phyloP scores from a whole-genome alignment of 1,284 basidiomycete species.

The Clitocybe nebularis region DNA sequence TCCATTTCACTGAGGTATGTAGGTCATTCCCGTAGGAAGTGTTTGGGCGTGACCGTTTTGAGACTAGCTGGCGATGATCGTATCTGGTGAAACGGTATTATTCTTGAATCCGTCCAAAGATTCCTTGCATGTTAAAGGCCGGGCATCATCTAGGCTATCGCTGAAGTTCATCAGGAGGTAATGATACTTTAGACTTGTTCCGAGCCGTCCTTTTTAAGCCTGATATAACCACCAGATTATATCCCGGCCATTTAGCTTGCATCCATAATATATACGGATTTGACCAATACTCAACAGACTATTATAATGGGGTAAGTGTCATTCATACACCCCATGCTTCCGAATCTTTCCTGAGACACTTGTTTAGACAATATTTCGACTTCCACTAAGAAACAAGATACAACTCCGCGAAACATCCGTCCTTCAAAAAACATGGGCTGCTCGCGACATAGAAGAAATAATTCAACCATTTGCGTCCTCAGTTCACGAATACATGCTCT shows the following conservation, averaged over 20 bases:
- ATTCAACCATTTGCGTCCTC: conserved; percentile 21
- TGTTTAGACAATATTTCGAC: conserved; percentile 43
- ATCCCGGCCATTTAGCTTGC: conserved; percentile 34
- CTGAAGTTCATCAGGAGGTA: conserved; percentile 28
- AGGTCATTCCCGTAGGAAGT: neutral
- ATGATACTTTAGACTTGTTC: conserved; percentile 7
- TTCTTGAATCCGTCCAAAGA: conserved; percentile 42
- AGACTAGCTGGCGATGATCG: conserved; percentile 38
- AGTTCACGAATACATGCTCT: conserved; percentile 28
- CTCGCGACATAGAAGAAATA: conserved; percentile 11
- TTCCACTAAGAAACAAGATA: conserved; percentile 32
- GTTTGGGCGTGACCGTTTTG: neutral
- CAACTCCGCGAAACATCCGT: conserved; percentile 8
- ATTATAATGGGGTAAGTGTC: conserved; percentile 38
- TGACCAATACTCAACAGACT: conserved; percentile 17
- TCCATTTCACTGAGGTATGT: conserved; percentile 44
- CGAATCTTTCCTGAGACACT: conserved; percentile 2
- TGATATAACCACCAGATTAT: conserved; percentile 27
- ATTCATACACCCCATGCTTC: neutral
- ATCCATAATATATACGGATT: conserved; percentile 39
- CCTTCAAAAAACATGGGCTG: conserved; percentile 9
- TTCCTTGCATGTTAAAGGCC: conserved; percentile 28
- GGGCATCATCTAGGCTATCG: conserved; percentile 24
- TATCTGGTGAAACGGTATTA: conserved; percentile 37
- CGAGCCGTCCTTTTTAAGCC: neutral